Evolutionary conservation across 1,139 yeast genomes (phyloP), one percentile per base, ranked within the genome.

Genomic region (Saccharomyces pastorianus): DNA sequence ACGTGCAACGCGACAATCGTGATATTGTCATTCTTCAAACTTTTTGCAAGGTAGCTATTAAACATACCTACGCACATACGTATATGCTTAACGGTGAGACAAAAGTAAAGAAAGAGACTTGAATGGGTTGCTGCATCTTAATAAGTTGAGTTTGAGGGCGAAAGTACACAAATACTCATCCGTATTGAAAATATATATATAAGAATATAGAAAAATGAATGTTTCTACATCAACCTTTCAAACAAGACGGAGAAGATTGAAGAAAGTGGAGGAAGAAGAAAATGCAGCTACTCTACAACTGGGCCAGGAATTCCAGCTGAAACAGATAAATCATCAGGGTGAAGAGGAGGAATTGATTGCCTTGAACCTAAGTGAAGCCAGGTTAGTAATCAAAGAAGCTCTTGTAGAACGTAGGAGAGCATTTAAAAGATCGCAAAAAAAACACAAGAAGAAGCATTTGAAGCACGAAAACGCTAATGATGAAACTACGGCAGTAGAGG

Each of bases 251-350:
- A 79, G 90, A 67, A 84, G 88, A 61, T 79, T 82, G 60, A 81
- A 82, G 55, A 84, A 82, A 56, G 78, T 79, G 55, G 91, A 86
- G 52, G 83, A 79, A 59, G 97, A 91, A 65, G 98, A 93, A 68
- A 95, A 93, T 66, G 93, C 97, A 0, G 84, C 96, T 0, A 79
- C 81, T 53, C 77, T 93, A 63, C 87, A 87, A 66, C 78, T 93
- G 54, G 99, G 99, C 4, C 93, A 96, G 28, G 98, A 93, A 73
- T 93, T 93, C 68, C 95, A 85, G 64, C 73, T 85, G 55, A 80
- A 80, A 49, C 97, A 90, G 70, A 74, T 85, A 51, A 85, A 89
- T 57, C 93, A 90, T 71, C 82, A 81, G 53, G 96, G 96, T 27
- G 82, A 83, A 56, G 82, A 80, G 55, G 86, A 84, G 57, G 88